Evolutionary conservation across 495 filamentous ascomycete species (phyloP).

Genomic region (Parmelia sp.): DNA sequence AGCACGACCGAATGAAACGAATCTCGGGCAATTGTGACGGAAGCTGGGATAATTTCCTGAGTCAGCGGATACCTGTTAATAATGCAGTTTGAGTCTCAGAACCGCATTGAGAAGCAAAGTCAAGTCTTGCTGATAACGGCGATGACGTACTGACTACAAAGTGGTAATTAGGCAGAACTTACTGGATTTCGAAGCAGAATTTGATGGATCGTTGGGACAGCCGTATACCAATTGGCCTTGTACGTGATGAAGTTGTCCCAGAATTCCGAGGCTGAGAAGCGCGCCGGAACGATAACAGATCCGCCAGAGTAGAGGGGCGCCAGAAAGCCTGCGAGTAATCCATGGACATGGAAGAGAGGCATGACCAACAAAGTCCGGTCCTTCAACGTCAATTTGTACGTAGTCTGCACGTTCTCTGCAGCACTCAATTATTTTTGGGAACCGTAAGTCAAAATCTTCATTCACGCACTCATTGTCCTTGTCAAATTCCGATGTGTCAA

Average conservation of each 20-base stretch:
- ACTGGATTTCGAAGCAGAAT: constrained; percentile 65
- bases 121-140: not conserved
- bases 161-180: not conserved
- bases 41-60: constrained; percentile 16
- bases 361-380: constrained; percentile 84
- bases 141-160: not conserved
- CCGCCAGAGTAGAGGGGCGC: constrained; percentile 66
- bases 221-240: constrained; percentile 83
- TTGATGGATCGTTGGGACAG: constrained; percentile 83
- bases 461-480: constrained; percentile 62
- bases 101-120: not conserved
- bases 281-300: constrained; percentile 63
- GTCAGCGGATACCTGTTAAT: not conserved
- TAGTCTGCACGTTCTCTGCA: constrained; percentile 63
- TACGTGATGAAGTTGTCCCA: constrained; percentile 65
- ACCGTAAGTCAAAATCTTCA: too few species aligned
- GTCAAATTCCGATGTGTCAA: constrained; percentile 74
- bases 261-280: constrained; percentile 78
- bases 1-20: constrained; percentile 83
- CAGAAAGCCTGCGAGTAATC: constrained; percentile 70
- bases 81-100: not conserved
- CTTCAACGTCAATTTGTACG: constrained; percentile 58
- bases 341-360: constrained; percentile 87
- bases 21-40: constrained; percentile 63
- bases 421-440: constrained; percentile 10